These are phyloP conservation scores for cucumber (Cucumis sativus) DNA, from an alignment of 306 rosid genomes.

Conservation along the genomic window Cucumber_9930_V3 NC_026657.2:20814501-20815000, in stretches of 20 bases:
- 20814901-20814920: neutral
- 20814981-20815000: neutral
- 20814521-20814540: no score
- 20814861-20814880: neutral
- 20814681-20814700: no score
- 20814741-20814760: neutral
- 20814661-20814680: no score
- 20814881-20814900: neutral
- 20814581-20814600: no score
- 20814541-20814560: no score
- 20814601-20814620: no score
- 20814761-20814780: neutral
- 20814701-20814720: neutral
- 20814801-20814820: neutral
- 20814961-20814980: neutral
- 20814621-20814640: no score
- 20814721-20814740: neutral
- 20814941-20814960: neutral
- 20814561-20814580: no score
- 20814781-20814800: neutral
- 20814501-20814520: no score
- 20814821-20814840: neutral
- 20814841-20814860: neutral
- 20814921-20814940: neutral
- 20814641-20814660: no score